Conservation (phyloP, 805 yeast genomes). For the Myxozyma sirexii region DNA sequence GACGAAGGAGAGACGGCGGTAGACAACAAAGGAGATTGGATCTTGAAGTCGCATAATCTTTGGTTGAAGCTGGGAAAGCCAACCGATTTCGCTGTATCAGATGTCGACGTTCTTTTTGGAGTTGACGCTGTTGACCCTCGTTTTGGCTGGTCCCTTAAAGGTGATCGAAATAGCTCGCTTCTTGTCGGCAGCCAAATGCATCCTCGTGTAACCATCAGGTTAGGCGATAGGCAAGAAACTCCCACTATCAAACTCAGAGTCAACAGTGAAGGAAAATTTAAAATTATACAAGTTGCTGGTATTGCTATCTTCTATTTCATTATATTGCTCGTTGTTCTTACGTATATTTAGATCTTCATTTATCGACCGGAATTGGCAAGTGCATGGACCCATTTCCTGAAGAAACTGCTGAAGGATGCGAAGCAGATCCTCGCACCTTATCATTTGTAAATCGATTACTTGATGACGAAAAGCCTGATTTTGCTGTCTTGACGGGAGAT, state of each 20-base stretch:
- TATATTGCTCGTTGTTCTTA: neutral
- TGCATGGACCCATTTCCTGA: constrained; percentile 61
- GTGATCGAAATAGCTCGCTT: constrained; percentile 32
- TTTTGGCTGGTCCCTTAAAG: constrained; percentile 60
- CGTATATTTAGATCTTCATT: constrained; percentile 59
- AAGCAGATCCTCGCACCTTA: constrained; percentile 76
- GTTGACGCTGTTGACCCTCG: constrained; percentile 75
- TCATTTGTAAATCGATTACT: constrained; percentile 63
- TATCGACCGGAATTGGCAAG: constrained; percentile 77
- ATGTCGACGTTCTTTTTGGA: constrained; percentile 72
- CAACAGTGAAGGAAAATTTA: constrained; percentile 56
- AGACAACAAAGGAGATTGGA: constrained; percentile 45
- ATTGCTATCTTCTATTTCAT: neutral
- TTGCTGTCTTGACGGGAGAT: constrained; percentile 89
- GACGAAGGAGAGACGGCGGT: constrained; percentile 42
- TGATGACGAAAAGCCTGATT: constrained; percentile 77
- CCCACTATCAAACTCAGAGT: constrained; percentile 44
- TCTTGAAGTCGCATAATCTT: constrained; percentile 47
- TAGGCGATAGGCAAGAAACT: constrained; percentile 27
- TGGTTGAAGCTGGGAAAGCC: constrained; percentile 61
- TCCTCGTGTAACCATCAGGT: constrained; percentile 40
- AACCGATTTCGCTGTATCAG: constrained; percentile 51
- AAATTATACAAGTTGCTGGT: constrained; percentile 72
- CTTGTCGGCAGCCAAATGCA: constrained; percentile 31
- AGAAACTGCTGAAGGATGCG: constrained; percentile 52